phyloP scores from a whole-genome alignment of 2,329 filamentous ascomycete species.

The Moelleriella libera region DNA sequence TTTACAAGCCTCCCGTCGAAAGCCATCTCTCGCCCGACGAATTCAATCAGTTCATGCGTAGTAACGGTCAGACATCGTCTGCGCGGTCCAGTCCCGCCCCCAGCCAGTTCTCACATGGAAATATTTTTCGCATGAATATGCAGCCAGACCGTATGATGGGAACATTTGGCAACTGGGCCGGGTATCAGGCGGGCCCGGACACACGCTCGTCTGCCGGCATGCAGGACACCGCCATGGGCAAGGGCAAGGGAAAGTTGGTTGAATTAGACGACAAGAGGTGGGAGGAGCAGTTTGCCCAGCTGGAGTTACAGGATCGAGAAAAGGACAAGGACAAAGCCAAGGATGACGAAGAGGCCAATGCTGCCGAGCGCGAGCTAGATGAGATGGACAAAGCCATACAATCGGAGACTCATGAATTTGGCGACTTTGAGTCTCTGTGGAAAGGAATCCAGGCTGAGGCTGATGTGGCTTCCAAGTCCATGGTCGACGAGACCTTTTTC shows the following conservation, averaged over 20 bases:
- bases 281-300: conserved; percentile 90
- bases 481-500: conserved; percentile 49
- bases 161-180: too few relatives aligned
- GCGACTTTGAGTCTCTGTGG: conserved; percentile 86
- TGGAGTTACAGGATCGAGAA: conserved; percentile 52
- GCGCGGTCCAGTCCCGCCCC: conserved; percentile 39
- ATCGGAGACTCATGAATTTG: conserved; percentile 62
- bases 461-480: conserved; percentile 47
- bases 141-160: background rate
- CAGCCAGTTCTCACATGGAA: conserved; percentile 25
- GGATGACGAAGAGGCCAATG: conserved; percentile 46
- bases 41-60: conserved; percentile 75
- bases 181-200: too few relatives aligned
- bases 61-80: conserved; percentile 40
- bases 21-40: conserved; percentile 67
- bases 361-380: conserved; percentile 77
- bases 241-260: conserved; percentile 85
- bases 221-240: conserved; percentile 24
- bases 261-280: conserved; percentile 89
- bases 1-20: conserved; percentile 44
- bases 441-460: conserved; percentile 67
- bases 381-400: conserved; percentile 60
- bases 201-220: background rate
- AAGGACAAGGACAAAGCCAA: conserved; percentile 21
- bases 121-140: conserved; percentile 37